Evolutionary conservation across 2,329 filamentous ascomycete species (phyloP).

Genomic region (Alternaria arbusti): DNA sequence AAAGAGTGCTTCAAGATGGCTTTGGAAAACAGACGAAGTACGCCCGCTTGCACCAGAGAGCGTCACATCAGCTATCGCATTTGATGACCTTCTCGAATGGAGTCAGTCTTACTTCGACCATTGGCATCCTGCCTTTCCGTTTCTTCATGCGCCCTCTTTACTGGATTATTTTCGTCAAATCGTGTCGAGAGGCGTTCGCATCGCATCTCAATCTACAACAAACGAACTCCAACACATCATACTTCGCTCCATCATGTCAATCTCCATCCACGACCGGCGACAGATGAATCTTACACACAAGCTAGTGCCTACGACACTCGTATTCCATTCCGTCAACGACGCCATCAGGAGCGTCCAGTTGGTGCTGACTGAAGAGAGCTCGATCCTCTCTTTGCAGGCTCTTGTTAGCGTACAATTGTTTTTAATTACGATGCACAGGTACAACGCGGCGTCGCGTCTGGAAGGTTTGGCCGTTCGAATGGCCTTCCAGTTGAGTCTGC

Average conservation of each 20-base stretch:
- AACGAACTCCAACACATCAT: constrained; percentile 25
- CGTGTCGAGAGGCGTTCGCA: neutral
- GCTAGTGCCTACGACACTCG: constrained; percentile 15
- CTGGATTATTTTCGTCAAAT: constrained; percentile 24
- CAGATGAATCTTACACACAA: constrained; percentile 15
- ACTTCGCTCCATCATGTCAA: constrained; percentile 31
- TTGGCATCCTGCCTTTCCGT: constrained; percentile 36
- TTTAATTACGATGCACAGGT: constrained; percentile 31
- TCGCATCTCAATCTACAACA: neutral
- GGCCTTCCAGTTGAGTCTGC: constrained; percentile 25
- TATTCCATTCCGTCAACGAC: constrained; percentile 30
- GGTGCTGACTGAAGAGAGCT: constrained; percentile 29
- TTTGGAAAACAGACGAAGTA: constrained; percentile 27
- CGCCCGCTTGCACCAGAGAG: neutral
- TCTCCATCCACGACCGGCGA: constrained; percentile 28
- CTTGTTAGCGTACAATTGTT: constrained; percentile 33
- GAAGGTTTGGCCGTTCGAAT: constrained; percentile 30
- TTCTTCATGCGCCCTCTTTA: constrained; percentile 30
- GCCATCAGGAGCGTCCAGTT: constrained; percentile 23
- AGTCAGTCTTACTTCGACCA: constrained; percentile 37
- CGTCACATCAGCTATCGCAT: constrained; percentile 9
- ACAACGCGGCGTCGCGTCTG: constrained; percentile 32
- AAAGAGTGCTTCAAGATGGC: constrained; percentile 30
- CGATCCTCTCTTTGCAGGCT: constrained; percentile 30
- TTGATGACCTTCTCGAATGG: constrained; percentile 33